These are phyloP conservation scores for Lasiodiplodia citricola DNA, from an alignment of 2,329 filamentous ascomycete species.

Conservation along the genomic window DNA sequence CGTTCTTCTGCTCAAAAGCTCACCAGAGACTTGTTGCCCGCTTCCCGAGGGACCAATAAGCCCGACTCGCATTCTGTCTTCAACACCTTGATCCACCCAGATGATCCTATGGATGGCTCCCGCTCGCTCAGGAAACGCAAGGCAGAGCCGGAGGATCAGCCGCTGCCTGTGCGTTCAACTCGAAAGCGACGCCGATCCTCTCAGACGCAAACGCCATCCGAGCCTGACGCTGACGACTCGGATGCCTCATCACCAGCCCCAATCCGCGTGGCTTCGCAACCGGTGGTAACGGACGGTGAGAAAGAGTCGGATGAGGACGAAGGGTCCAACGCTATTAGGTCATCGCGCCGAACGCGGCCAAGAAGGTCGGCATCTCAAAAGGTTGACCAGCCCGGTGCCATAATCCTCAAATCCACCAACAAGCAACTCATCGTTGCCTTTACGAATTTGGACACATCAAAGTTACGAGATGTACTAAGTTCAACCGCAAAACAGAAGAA, in stretches of 20 bases:
- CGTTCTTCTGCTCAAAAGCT: constrained; percentile 69
- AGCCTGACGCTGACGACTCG: constrained; percentile 32
- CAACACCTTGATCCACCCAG: constrained; percentile 72
- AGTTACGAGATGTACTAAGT: constrained; percentile 22
- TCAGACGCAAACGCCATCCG: constrained; percentile 30
- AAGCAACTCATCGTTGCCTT: constrained; percentile 23
- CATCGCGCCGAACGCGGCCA: constrained; percentile 32
- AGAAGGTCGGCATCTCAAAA: constrained; percentile 57
- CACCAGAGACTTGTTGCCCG: constrained; percentile 73
- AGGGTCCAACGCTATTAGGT: constrained; percentile 31
- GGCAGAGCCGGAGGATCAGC: constrained; percentile 72
- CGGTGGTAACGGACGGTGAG: constrained; percentile 17
- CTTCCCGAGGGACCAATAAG: constrained; percentile 67
- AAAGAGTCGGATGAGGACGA: constrained; percentile 32
- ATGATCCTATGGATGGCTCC: constrained; percentile 76
- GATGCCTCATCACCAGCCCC: constrained; percentile 38
- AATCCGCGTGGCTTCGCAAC: constrained; percentile 37
- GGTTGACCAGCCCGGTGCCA: constrained; percentile 23
- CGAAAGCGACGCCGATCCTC: constrained; percentile 46
- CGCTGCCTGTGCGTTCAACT: constrained; percentile 51
- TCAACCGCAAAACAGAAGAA: constrained; percentile 57
- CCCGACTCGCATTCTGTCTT: constrained; percentile 79
- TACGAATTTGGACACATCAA: constrained; percentile 18
- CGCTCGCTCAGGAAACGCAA: constrained; percentile 84
- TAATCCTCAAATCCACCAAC: constrained; percentile 22